phyloP scores from a whole-genome alignment of 2,329 filamentous ascomycete genomes.

The Aspergillus candidus region DNA sequence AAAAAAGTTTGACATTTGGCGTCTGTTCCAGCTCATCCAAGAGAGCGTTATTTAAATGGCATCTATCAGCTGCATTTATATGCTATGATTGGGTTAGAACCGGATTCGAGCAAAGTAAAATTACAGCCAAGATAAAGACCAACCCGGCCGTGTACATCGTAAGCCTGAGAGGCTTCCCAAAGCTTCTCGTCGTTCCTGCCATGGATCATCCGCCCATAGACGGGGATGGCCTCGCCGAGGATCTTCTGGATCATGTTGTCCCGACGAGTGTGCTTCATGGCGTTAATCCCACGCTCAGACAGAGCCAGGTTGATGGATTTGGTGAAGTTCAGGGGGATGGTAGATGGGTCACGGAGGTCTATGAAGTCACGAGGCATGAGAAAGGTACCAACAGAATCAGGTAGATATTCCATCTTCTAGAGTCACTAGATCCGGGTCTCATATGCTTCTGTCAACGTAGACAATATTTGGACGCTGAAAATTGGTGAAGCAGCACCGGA shows the following conservation, averaged over 20 bases:
- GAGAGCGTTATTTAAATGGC: slow-evolving; percentile 72
- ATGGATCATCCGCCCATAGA: slow-evolving; percentile 97
- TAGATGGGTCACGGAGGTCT: slow-evolving; percentile 83
- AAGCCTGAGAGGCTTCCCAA: slow-evolving; percentile 75
- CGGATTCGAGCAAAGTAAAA: slow-evolving; percentile 3
- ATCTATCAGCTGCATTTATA: slow-evolving; percentile 81
- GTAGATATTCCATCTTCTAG: too few species aligned
- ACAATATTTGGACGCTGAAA: too few species aligned
- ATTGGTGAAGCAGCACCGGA: too few species aligned
- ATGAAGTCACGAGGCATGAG: background rate
- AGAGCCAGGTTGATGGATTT: slow-evolving; percentile 96
- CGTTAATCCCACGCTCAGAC: slow-evolving; percentile 88
- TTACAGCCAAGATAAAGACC: too few species aligned
- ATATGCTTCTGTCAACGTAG: too few species aligned
- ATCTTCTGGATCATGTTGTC: slow-evolving; percentile 66
- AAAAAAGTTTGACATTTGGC: slow-evolving; percentile 85
- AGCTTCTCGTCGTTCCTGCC: slow-evolving; percentile 60
- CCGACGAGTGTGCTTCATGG: slow-evolving; percentile 65
- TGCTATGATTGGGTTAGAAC: slow-evolving; percentile 47
- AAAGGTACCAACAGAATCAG: background rate
- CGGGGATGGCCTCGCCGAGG: slow-evolving; percentile 74
- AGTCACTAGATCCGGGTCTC: too few species aligned
- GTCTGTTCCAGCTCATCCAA: slow-evolving; percentile 76
- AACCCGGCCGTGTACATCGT: slow-evolving; percentile 83
- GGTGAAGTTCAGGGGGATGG: slow-evolving; percentile 85